These are phyloP conservation scores for Boletus barrowsii DNA, from an alignment of 768 basidiomycete genomes.

Conservation along the genomic window DNA sequence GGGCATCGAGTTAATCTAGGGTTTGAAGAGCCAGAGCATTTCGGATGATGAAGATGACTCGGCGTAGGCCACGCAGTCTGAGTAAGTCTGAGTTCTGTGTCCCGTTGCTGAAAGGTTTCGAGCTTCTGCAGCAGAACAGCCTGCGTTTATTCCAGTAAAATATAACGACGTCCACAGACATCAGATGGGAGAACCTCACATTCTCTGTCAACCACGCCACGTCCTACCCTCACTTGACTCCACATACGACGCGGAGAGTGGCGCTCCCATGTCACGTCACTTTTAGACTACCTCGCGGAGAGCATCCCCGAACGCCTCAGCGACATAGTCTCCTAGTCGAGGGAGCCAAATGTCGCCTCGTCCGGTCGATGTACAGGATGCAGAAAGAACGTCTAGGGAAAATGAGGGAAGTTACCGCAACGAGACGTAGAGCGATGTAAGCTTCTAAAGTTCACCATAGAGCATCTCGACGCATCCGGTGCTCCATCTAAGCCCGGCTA, in stretches of 20 bases:
- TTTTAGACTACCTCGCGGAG: background rate
- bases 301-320: slow-evolving; percentile 33
- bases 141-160: too few species aligned
- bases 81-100: too few species aligned
- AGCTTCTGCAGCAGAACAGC: too few species aligned
- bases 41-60: too few species aligned
- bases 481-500: slow-evolving; percentile 43
- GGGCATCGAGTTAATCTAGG: too few species aligned
- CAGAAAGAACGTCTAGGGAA: slow-evolving; percentile 26
- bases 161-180: too few species aligned
- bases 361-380: background rate
- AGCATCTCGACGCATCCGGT: slow-evolving; percentile 32
- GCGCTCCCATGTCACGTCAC: background rate
- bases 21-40: too few species aligned
- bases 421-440: slow-evolving; percentile 37
- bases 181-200: too few species aligned
- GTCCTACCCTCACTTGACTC: background rate
- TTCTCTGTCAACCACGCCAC: too few species aligned
- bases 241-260: background rate
- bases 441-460: slow-evolving; percentile 46
- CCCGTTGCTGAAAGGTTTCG: too few species aligned
- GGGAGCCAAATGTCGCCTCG: slow-evolving; percentile 40
- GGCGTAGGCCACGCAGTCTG: too few species aligned
- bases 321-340: slow-evolving; percentile 46
- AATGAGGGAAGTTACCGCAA: too few species aligned